Base-by-base conservation (phyloP, 495 filamentous ascomycete species). In the Podospora sp. region DNA sequence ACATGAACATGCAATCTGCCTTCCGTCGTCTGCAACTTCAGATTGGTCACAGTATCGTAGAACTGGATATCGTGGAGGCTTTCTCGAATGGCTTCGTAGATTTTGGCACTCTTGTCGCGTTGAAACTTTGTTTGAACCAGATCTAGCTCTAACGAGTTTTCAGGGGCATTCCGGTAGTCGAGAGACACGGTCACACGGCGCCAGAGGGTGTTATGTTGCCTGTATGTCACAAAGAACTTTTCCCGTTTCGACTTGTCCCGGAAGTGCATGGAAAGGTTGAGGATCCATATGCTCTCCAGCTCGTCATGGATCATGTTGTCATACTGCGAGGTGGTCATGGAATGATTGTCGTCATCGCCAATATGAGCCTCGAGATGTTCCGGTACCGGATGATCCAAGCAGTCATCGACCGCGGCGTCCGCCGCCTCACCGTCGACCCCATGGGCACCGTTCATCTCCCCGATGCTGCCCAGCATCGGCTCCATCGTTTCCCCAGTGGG, bases 231-330 rank as follows among this genome's bases (percentile, higher is more conserved):
- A 79, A 99, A 99, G 82, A 99, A 98, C 77, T 99, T 98, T 78
- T 98, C 95, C 49, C 96, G 88, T 62, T 91, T 92, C 12, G 95
- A 97, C 68, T 91, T 90, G 78, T 99, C 95, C 60, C 94, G 90
- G 75, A 97, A 98, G 80, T 97, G 93, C 95, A 99, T 98, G 79
- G 93, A 97, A 64, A 99, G 84, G 72, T 99, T 99, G 68, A 99
- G 83, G 65, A 98, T 97, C 95, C 95, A 99, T 76, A 87, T 89
- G 65, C 84, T 84, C 70, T 97, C 93, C 68, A 97, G 82, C 78
- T 98, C 95, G 68, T 90, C 86, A 64, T 87, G 88, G 65, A 97
- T 82, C 67, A 86, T 83, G 64, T 85, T 83, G 33, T 87, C 85
- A 65, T 85, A 81, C 51, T 81, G 79, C 6, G 82, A 83, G 8